Percentiles rank a stretch among this genome's conserved stretches.
phyloP scores from a whole-genome alignment of 257 asterid species.

The Solanum pinnatisectum region DNA sequence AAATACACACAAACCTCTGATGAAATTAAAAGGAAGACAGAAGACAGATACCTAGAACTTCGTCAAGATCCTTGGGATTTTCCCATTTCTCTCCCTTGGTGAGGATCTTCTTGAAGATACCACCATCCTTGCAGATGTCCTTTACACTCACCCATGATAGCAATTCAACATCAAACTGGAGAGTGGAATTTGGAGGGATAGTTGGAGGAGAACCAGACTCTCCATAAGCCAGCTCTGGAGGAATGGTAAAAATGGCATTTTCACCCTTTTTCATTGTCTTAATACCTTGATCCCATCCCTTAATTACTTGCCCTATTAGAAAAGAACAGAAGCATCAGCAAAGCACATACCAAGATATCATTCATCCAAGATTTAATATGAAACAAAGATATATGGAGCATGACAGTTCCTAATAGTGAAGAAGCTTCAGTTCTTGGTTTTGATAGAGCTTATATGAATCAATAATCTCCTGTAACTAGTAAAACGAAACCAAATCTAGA shows the following conservation, averaged over 20 bases:
- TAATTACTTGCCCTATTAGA: constrained; percentile 60
- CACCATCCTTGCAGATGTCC: constrained; percentile 78
- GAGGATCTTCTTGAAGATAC: constrained; percentile 53
- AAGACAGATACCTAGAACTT: constrained; percentile 35
- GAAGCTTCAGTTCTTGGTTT: neutral
- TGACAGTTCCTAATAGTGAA: neutral
- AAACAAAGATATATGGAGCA: neutral
- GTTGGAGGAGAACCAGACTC: constrained; percentile 74
- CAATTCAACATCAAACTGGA: constrained; percentile 63
- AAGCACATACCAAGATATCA: neutral
- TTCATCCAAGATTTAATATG: neutral
- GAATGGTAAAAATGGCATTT: constrained; percentile 58
- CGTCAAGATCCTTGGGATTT: constrained; percentile 63
- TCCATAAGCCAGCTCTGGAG: constrained; percentile 61
- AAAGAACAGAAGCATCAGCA: neutral
- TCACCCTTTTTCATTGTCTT: constrained; percentile 75
- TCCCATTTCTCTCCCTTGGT: constrained; percentile 66
- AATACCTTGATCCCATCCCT: constrained; percentile 68
- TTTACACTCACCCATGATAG: constrained; percentile 65
- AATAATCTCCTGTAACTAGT: neutral
- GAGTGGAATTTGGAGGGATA: constrained; percentile 64
- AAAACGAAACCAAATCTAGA: neutral
- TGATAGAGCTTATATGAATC: neutral
- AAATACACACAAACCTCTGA: neutral
- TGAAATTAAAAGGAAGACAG: neutral